Evolutionary conservation across 495 filamentous ascomycete genomes (phyloP).

Genomic region (Hyaloscypha finlandica): DNA sequence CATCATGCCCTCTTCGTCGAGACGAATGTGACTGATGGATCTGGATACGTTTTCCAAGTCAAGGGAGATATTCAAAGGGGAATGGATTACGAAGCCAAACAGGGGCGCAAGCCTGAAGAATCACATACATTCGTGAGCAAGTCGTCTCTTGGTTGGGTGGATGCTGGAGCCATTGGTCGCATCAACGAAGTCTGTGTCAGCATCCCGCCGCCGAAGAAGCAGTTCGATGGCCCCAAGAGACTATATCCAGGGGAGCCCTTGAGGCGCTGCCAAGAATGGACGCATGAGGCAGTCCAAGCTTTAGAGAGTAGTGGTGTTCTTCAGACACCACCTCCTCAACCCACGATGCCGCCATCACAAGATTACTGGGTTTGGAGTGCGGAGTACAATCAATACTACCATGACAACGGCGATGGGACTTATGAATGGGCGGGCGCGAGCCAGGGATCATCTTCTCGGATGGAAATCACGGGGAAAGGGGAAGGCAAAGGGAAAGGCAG

Average conservation of each 20-base stretch:
- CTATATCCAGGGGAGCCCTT: neutral
- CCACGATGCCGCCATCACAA: neutral
- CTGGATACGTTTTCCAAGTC: slow-evolving; percentile 3
- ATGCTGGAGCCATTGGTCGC: neutral
- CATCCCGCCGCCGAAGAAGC: slow-evolving; percentile 1
- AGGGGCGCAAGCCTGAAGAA: neutral
- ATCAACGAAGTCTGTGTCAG: neutral
- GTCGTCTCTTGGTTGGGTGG: neutral
- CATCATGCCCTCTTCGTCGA: neutral
- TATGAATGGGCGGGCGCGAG: too few species aligned
- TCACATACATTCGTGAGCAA: neutral
- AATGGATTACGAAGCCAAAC: neutral
- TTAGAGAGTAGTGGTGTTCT: neutral
- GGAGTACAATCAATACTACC: neutral
- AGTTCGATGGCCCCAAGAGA: neutral
- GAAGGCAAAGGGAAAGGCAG: too few species aligned
- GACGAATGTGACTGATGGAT: neutral
- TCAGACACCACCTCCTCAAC: neutral
- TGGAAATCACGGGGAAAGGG: too few species aligned
- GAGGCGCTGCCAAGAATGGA: slow-evolving; percentile 2
- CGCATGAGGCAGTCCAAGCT: neutral
- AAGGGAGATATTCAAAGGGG: neutral
- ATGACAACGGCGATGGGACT: too few species aligned
- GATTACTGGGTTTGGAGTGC: neutral
- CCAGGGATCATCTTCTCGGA: too few species aligned